Percentiles rank a stretch among this genome's conserved stretches.
These are phyloP conservation scores for Sugiyamaella marilandica DNA, from an alignment of 805 yeast genomes.

Conservation along the genomic window DNA sequence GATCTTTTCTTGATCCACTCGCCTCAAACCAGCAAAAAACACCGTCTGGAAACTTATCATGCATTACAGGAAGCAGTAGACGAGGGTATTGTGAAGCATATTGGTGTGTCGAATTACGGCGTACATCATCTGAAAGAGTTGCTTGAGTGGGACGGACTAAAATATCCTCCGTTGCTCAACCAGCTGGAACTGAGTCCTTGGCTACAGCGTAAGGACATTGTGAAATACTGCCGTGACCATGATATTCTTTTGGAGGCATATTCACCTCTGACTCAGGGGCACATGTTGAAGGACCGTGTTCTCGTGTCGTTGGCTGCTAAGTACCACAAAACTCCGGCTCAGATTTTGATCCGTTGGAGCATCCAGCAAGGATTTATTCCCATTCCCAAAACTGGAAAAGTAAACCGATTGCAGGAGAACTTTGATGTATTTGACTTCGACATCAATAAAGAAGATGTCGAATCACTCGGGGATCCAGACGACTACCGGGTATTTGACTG, in stretches of 20 bases:
- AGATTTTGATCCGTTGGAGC: conserved; percentile 77
- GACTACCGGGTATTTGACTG: conserved; percentile 17
- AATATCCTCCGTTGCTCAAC: conserved; percentile 86
- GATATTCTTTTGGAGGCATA: conserved; percentile 78
- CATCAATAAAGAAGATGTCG: conserved; percentile 50
- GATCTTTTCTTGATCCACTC: conserved; percentile 85
- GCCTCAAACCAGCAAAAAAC: conserved; percentile 69
- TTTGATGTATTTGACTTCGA: conserved; percentile 53
- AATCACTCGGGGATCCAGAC: conserved; percentile 41
- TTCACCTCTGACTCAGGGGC: conserved; percentile 72
- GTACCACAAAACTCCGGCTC: conserved; percentile 57
- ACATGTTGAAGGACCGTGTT: conserved; percentile 53
- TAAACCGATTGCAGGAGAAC: conserved; percentile 58
- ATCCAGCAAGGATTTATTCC: conserved; percentile 72
- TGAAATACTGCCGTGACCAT: conserved; percentile 49
- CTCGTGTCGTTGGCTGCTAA: conserved; percentile 51
- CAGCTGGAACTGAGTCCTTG: conserved; percentile 61
- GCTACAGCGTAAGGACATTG: conserved; percentile 53
- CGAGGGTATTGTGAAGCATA: conserved; percentile 62
- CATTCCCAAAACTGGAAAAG: conserved; percentile 75
- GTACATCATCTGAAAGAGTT: conserved; percentile 64
- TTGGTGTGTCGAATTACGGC: conserved; percentile 78
- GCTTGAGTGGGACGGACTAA: conserved; percentile 64
- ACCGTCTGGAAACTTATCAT: conserved; percentile 68
- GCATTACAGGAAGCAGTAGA: conserved; percentile 67